Evolutionary conservation across 139 green algal species (phyloP).

Genomic region (Chlorella sp.): DNA sequence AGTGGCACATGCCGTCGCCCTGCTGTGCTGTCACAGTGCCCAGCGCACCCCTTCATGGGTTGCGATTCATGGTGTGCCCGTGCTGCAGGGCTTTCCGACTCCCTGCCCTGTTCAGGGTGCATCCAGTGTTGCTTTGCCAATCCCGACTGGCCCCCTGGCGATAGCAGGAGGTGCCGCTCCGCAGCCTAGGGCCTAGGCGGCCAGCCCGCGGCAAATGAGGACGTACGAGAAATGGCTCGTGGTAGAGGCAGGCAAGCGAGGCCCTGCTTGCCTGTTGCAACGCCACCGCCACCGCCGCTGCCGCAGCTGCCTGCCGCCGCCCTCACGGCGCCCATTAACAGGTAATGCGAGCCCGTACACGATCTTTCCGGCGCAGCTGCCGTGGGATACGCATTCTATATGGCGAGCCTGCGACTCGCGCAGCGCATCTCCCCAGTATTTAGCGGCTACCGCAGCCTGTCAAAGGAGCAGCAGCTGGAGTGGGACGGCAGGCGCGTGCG

Average conservation of each 20-base stretch:
- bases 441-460: neutral
- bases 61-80: too few relatives aligned
- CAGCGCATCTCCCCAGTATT: neutral
- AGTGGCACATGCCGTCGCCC: too few relatives aligned
- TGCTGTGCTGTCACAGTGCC: too few relatives aligned
- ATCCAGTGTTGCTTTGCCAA: too few relatives aligned
- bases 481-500: conserved; percentile 23
- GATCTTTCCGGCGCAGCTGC: neutral
- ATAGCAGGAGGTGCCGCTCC: neutral
- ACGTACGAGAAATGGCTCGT: neutral
- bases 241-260: neutral
- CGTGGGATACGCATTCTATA: neutral
- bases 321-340: too few relatives aligned
- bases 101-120: too few relatives aligned
- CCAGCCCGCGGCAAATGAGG: neutral
- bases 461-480: neutral
- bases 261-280: neutral
- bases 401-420: neutral
- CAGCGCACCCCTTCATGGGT: too few relatives aligned
- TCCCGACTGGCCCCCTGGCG: too few relatives aligned
- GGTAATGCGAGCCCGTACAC: too few relatives aligned
- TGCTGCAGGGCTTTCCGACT: too few relatives aligned
- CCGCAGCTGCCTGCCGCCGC: neutral
- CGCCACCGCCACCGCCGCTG: neutral
- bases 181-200: neutral